Base-by-base conservation (phyloP, 371 early-diverging fungal species). In the Chytridium lagenaria region DNA sequence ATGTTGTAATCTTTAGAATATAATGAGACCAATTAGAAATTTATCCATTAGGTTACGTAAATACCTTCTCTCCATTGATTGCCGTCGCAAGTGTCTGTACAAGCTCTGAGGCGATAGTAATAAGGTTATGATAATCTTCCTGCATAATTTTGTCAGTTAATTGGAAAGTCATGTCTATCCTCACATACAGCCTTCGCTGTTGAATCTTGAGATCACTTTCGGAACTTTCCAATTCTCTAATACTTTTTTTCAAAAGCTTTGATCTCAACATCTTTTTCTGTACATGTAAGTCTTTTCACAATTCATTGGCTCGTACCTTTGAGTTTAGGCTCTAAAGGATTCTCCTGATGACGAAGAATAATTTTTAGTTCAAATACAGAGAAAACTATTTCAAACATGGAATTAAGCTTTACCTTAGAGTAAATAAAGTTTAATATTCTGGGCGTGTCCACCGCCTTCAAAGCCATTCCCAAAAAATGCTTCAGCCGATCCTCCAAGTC, bases 91-190 rank as follows among this genome's bases (percentile, higher is more conserved):
- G 71, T 2, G 85, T 80, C 40, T 82, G 83, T 0, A 86, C 85
- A 37, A 87, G 79, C 69, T 87, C 87, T 3, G 80, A 77, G 1
- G 87, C 81, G 26, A 87, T 82, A n/a, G 83, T 72, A 5, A 87
- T 80, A 31, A 85, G 65, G 69, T 80, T 84, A 57, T 87, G 87
- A 69, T 85, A 83, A 59, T 85, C 87, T 16, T 44, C 70, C 75
- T 87, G 73, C 22, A 68, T 33, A n/a, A 68, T 15, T 34, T 19
- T 57, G 2, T n/a, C 15, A 66, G 64, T 55, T 16, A 15, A 5
- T 16, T 55, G 10, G 5, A 7, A 50, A 26, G 12, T 33, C n/a
- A 37, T 68, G n/a, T n/a, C 15, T 38, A 16, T 3, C 2, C 16
- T 37, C 44, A 55, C 55, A 26, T 55, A 55, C 10, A 55, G 65